Evolutionary conservation across 2,329 filamentous ascomycete genomes (phyloP).

Genomic region (Cytospora mali): DNA sequence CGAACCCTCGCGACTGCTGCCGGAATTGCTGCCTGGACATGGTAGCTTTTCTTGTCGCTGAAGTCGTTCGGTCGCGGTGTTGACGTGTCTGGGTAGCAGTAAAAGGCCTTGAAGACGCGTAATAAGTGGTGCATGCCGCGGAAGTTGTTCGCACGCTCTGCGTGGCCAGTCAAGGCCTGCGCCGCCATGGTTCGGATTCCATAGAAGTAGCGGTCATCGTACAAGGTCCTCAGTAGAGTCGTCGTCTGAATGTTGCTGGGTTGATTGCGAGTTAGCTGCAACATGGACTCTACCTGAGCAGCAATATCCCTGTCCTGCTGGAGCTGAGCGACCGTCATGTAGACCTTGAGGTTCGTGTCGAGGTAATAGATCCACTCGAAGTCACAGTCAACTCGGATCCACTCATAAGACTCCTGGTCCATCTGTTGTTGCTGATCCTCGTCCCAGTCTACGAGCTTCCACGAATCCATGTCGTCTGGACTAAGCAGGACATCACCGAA

Average conservation of each 20-base stretch:
- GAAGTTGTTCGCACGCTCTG: conserved; percentile 69
- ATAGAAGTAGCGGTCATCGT: conserved; percentile 91
- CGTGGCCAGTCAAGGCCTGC: conserved; percentile 74
- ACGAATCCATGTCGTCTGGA: conserved; percentile 78
- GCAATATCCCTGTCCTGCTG: conserved; percentile 97
- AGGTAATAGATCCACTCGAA: conserved; percentile 97
- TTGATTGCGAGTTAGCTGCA: conserved; percentile 68
- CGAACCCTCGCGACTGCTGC: conserved; percentile 78
- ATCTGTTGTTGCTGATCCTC: conserved; percentile 86
- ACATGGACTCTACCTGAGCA: conserved; percentile 76
- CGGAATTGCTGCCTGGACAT: conserved; percentile 81
- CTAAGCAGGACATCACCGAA: conserved; percentile 87
- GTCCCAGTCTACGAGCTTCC: conserved; percentile 87
- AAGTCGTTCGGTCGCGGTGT: conserved; percentile 93
- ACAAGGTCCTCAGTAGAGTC: conserved; percentile 83
- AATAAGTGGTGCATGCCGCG: conserved; percentile 83
- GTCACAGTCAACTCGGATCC: conserved; percentile 97
- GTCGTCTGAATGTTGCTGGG: conserved; percentile 84
- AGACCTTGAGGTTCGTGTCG: conserved; percentile 79
- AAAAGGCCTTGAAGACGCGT: conserved; percentile 84
- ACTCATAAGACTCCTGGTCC: conserved; percentile 96
- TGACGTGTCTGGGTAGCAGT: conserved; percentile 75
- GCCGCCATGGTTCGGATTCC: conserved; percentile 88
- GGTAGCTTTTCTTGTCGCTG: conserved; percentile 80
- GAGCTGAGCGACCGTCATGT: conserved; percentile 97